Base-by-base conservation (phyloP, 2,329 filamentous ascomycete genomes). In the Endoconidiophora laricicola region DNA sequence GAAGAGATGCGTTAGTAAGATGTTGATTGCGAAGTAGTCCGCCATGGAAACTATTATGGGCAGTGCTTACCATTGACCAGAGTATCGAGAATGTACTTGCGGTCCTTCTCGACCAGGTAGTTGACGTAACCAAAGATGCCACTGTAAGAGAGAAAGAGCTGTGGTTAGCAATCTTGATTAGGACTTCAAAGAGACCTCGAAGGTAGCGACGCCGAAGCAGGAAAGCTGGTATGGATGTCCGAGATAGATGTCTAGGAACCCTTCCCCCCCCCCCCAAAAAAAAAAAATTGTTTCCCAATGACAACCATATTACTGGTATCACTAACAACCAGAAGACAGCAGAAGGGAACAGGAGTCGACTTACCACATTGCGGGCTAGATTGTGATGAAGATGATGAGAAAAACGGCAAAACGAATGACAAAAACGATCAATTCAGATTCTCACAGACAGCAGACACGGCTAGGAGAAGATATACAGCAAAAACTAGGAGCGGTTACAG, bases 101-200 rank as follows among this genome's bases (percentile, higher is more conserved):
- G 80, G 73, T 96, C 90, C 78, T 94, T 95, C 77, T 96, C 91
- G 66, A 96, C 87, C 66, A 96, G 74, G 71, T 96, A 96, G 74
- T 96, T 96, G 73, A 96, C 86, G 76, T 96, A 96, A 62, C 90
- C 90, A 72, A 96, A 93, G 69, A 91, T 93, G 68, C 86, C 86
- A 81, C 85, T 90, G 57, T 54, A 53, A 54, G 52, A 55, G 46
- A 54, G 51, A 39, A 54, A 55, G 43, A 18, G 16, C 16, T 18
- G 16, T 18, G 9, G 46, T 48, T 39, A 52, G 41, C 40, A 48
- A 40, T 36, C 22, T 18, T 44, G 46, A 40, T 47, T 43, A 12
- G 43, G 44, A 39, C n/a, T 26, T 18, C 38, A 24, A n/a, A 38
- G 18, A 36, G 36, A 4, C 16, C 12, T 20, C 16, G 18, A 46